Evolutionary conservation across 441 rosid species (phyloP), one percentile per base, ranked within the genome.

Genomic region (Breynia disticha): DNA sequence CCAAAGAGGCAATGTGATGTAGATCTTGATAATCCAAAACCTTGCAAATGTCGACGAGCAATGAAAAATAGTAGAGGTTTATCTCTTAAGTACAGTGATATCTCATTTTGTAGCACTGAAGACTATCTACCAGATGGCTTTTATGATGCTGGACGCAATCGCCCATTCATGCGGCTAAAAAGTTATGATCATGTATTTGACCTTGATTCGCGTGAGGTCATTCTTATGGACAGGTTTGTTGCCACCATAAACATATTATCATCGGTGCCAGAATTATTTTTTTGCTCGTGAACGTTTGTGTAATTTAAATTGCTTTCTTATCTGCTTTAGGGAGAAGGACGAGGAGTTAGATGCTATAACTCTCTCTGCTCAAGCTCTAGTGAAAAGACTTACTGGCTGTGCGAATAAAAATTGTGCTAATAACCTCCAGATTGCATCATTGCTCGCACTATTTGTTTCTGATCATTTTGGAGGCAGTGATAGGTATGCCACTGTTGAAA

Each of bases 401-500:
- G 46, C 67, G 54, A 72, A 69, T 47, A 51, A 60, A 64, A 69
- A 46, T 62, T 60, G 59, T 49, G 63, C 67, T 49, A 81, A 74
- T 71, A 73, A 75, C 71, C 67, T 81, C 69, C 95, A 78, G 52
- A 59, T 80, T 57, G 91, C 79, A 37, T 82, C 88, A 21, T 69
- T 77, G 78, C 97, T 93, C 55, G 90, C 98, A 7, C 86, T 93
- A 63, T 86, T 93, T 70, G 95, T 89, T 19, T 93, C 98, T 0
- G 95, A 93, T 75, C 98, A 89, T 78, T 93, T 89, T 81, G 98
- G 98, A 60, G 97, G 98, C 48, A 83, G 95, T 63, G 97, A 89
- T 54, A 82, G 79, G 69, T 73, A 72, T 68, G 62, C 76, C 46
- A 43, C 81, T 64, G 60, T 89, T 68, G 90, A 80, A 69, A 78